These are phyloP conservation scores for Fistulinella prunicolor DNA, from an alignment of 768 basidiomycete species.

Conservation along the genomic window DNA sequence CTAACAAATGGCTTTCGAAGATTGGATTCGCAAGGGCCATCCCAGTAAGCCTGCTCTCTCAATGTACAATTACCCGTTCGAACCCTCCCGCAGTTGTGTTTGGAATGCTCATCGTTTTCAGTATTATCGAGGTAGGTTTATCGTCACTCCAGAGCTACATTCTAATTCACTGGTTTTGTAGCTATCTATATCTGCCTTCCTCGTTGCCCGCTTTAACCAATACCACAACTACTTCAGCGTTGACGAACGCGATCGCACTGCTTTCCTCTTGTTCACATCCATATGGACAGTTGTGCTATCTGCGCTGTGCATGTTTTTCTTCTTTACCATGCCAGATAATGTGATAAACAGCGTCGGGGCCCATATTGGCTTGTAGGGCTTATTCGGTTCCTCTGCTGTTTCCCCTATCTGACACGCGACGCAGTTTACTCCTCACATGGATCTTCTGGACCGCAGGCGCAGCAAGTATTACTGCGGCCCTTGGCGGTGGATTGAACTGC, in stretches of 20 bases:
- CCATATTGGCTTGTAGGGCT: slow-evolving; percentile 60
- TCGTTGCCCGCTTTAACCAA: slow-evolving; percentile 58
- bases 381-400: not conserved
- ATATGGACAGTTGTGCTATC: slow-evolving; percentile 66
- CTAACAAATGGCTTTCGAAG: slow-evolving; percentile 36
- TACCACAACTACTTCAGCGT: slow-evolving; percentile 49
- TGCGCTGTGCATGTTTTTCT: slow-evolving; percentile 49
- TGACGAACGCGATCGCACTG: slow-evolving; percentile 57
- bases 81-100: slow-evolving; percentile 45
- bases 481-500: slow-evolving; percentile 75
- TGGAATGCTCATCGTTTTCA: slow-evolving; percentile 52
- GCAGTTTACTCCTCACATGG: slow-evolving; percentile 70
- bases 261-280: slow-evolving; percentile 68
- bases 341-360: slow-evolving; percentile 58
- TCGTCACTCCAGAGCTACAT: not conserved
- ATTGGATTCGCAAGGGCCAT: slow-evolving; percentile 50
- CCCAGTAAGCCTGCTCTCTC: slow-evolving; percentile 41
- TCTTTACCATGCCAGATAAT: slow-evolving; percentile 47
- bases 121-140: slow-evolving; percentile 57
- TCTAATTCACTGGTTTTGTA: slow-evolving; percentile 21
- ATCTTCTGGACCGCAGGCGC: slow-evolving; percentile 76
- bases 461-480: slow-evolving; percentile 60
- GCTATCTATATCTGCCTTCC: slow-evolving; percentile 73
- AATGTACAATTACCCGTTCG: not conserved
- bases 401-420: slow-evolving; percentile 3